Evolutionary conservation across 225 moss, liverwort and hornwort genomes (phyloP).

Genomic region (Takakia lepidozioides): DNA sequence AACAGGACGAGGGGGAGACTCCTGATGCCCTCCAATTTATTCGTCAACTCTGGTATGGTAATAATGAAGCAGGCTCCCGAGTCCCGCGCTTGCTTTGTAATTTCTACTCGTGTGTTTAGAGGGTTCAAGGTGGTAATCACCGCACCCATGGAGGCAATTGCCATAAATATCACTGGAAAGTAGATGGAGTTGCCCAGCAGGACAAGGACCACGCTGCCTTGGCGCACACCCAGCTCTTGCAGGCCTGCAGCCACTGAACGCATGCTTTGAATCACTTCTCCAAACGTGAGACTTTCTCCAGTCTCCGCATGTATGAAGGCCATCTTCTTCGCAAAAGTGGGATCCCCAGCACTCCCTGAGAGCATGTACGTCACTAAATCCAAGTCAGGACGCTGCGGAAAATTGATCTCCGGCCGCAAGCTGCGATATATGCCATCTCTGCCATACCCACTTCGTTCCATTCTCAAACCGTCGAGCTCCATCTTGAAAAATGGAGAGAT

Average conservation of each 20-base stretch:
- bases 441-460: no score
- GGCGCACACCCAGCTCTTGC: conserved; percentile 16
- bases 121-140: conserved; percentile 32
- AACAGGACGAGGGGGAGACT: conserved; percentile 44
- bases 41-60: conserved; percentile 29
- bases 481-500: no score
- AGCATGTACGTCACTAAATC: no score
- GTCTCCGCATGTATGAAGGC: conserved; percentile 22
- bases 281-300: conserved; percentile 15
- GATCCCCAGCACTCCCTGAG: no score
- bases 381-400: no score
- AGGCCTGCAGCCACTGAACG: conserved; percentile 33
- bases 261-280: conserved; percentile 16
- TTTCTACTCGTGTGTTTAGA: conserved; percentile 28
- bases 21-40: conserved; percentile 11
- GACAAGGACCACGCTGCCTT: conserved; percentile 34
- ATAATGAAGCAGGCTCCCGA: conserved; percentile 25
- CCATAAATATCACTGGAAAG: conserved; percentile 27
- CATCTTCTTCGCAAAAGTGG: no score
- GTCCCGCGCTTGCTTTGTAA: conserved; percentile 23
- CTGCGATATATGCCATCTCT: no score
- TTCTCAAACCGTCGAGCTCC: no score
- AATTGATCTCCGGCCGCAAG: no score
- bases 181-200: conserved; percentile 27
- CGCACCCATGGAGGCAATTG: conserved; percentile 27